Evolutionary conservation across 352 stramenopile genomes (phyloP), one percentile per base, ranked within the genome.

Genomic region (Phytophthora sp.): DNA sequence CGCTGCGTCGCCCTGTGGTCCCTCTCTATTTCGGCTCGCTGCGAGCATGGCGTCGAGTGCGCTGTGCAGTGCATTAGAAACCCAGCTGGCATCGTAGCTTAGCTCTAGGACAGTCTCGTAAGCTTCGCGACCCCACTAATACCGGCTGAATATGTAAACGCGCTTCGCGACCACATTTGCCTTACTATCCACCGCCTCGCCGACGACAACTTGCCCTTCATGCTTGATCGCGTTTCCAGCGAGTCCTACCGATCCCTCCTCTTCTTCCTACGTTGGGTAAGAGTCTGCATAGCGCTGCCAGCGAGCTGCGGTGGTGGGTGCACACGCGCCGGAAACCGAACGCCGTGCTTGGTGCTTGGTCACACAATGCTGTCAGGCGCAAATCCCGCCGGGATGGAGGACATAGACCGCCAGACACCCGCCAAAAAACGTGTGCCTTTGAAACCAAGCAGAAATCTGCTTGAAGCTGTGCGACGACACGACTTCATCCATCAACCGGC

Each of bases 61-160:
- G 52, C 39, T 69, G 28, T 56, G 49, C 23, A 63, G 30, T 68
- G 63, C 48, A 58, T 44, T 60, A 65, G 41, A 60, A 56, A 32
- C 23, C 27, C 30, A 23, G 35, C 59, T 61, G 53, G 57, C 60
- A 66, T 39, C 50, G 59, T 43, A 58, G 66, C 63, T 74, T 62
- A 67, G 60, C 59, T 74, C 46, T 66, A 63, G 54, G 65, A 61
- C 62, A 51, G 39, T 66, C 42, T 56, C 39, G 41, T 64, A 35
- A 57, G 55, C 55, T 64, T 51, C 43, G 39, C 57, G 24, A 66
- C 23, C 32, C 23, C 54, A 51, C 46, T 68, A 66, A 62, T 59
- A 69, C 65, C 65, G 60, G 60, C 60, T 67, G 46, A 66, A 71
- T 74, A 66, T 74, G 65, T 72, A 74, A 68, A 69, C 32, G 45